Percentiles rank a stretch among this genome's conserved stretches.
phyloP scores from a whole-genome alignment of 2,329 filamentous ascomycete species.

The Hymenoscyphus albidus region DNA sequence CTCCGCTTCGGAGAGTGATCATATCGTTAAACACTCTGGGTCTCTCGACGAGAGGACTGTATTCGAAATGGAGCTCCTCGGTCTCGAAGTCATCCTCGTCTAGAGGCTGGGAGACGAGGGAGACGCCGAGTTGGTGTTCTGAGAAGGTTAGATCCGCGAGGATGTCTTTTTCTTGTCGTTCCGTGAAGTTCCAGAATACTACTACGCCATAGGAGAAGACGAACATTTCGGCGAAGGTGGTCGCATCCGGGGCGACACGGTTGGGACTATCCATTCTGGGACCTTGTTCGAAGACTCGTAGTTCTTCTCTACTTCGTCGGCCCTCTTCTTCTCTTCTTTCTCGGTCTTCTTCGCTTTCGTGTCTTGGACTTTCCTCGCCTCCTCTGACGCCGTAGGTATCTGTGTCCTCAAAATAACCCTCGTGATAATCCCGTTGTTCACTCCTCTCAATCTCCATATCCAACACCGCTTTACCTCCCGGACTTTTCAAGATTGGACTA shows the following conservation, averaged over 20 bases:
- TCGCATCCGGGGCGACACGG: slow-evolving; percentile 64
- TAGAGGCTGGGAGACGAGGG: slow-evolving; percentile 74
- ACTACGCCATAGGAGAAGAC: slow-evolving; percentile 96
- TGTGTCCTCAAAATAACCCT: slow-evolving; percentile 79
- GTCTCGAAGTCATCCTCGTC: slow-evolving; percentile 92
- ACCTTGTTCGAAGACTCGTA: slow-evolving; percentile 35
- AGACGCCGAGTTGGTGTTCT: slow-evolving; percentile 58
- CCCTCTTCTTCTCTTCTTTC: slow-evolving; percentile 32
- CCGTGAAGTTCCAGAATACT: slow-evolving; percentile 98
- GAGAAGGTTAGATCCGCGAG: slow-evolving; percentile 92
- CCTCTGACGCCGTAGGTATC: slow-evolving; percentile 50
- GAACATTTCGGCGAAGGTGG: slow-evolving; percentile 90
- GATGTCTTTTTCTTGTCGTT: slow-evolving; percentile 93
- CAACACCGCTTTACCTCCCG: slow-evolving; percentile 85
- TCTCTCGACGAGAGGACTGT: slow-evolving; percentile 78
- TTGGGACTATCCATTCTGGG: slow-evolving; percentile 48
- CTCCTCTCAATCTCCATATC: slow-evolving; percentile 96
- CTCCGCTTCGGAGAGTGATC: slow-evolving; percentile 90
- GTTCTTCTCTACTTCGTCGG: slow-evolving; percentile 36
- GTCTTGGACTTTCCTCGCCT: slow-evolving; percentile 43
- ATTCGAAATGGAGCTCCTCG: slow-evolving; percentile 98
- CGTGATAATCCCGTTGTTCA: slow-evolving; percentile 82
- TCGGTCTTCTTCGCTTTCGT: slow-evolving; percentile 37
- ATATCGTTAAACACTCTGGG: slow-evolving; percentile 98
- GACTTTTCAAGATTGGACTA: slow-evolving; percentile 86